Percentiles rank a stretch among this genome's conserved stretches.
These are phyloP conservation scores for Pisolithus thermaeus DNA, from an alignment of 1,284 basidiomycete genomes.

Conservation along the genomic window DNA sequence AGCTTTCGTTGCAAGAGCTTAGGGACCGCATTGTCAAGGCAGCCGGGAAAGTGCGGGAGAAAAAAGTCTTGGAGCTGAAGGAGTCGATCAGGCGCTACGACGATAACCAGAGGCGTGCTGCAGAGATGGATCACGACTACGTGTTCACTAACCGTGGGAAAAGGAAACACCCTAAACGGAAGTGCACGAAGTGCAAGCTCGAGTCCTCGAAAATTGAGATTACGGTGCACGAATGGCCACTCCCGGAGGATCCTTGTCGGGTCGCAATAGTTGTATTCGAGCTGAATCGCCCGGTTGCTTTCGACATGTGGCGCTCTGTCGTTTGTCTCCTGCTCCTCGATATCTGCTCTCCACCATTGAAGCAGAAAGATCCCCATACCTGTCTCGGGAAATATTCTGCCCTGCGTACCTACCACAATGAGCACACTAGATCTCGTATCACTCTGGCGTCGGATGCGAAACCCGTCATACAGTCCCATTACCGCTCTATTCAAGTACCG, in stretches of 20 bases:
- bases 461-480: conserved; percentile 35
- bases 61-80: conserved; percentile 24
- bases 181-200: conserved; percentile 31
- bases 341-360: conserved; percentile 16
- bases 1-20: conserved; percentile 16
- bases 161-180: background rate
- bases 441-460: conserved; percentile 36
- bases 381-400: conserved; percentile 10
- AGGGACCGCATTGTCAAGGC: conserved; percentile 23
- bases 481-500: conserved; percentile 26
- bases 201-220: conserved; percentile 29
- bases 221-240: conserved; percentile 43
- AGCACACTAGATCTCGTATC: conserved; percentile 23
- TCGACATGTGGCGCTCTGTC: conserved; percentile 38
- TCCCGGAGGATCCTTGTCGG: conserved; percentile 27
- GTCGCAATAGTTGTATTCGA: conserved; percentile 40
- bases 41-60: conserved; percentile 12
- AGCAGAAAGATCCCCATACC: conserved; percentile 3
- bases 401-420: conserved; percentile 8
- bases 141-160: background rate
- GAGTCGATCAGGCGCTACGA: conserved; percentile 14
- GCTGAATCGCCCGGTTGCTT: conserved; percentile 33
- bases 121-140: conserved; percentile 3
- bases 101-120: conserved; percentile 8
- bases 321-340: conserved; percentile 36